Evolutionary conservation across 306 rosid genomes (phyloP).

Genomic region (Malus sieversii): DNA sequence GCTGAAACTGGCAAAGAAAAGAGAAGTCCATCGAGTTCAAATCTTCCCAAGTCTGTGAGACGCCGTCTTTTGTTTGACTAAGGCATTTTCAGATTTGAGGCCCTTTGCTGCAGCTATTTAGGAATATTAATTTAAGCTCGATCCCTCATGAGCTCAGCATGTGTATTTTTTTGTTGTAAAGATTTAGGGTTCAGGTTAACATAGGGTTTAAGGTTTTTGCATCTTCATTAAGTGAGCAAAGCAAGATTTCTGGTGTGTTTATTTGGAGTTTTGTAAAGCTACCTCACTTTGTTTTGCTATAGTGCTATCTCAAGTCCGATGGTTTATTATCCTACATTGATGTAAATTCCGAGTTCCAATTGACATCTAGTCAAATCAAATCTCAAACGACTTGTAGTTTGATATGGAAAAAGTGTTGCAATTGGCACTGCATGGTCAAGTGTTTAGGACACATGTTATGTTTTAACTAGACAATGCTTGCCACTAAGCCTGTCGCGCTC

Average conservation of each 20-base stretch:
- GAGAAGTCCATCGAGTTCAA: constrained; percentile 36
- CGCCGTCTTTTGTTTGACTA: constrained; percentile 78
- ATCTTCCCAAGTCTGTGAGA: constrained; percentile 61
- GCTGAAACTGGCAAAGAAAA: constrained; percentile 33
- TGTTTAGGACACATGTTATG: no score
- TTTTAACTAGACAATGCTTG: no score
- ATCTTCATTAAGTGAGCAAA: neutral
- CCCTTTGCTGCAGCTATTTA: neutral
- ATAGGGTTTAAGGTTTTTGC: neutral
- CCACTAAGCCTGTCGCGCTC: no score
- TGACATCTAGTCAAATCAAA: neutral
- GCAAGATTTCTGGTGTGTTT: neutral
- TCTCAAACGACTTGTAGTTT: neutral
- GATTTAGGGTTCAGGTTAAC: neutral
- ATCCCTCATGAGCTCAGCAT: neutral
- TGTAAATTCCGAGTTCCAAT: neutral
- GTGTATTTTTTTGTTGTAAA: neutral
- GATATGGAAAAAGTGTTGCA: neutral
- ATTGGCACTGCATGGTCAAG: no score
- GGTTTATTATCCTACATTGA: neutral
- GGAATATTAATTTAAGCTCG: neutral
- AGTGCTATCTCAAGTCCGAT: neutral
- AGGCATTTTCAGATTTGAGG: constrained; percentile 7
- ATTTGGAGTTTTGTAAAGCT: neutral
- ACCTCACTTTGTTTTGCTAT: neutral